Base-by-base conservation (phyloP, 176 grass and related monocot species). In the Calamus simplicifolius region DNA sequence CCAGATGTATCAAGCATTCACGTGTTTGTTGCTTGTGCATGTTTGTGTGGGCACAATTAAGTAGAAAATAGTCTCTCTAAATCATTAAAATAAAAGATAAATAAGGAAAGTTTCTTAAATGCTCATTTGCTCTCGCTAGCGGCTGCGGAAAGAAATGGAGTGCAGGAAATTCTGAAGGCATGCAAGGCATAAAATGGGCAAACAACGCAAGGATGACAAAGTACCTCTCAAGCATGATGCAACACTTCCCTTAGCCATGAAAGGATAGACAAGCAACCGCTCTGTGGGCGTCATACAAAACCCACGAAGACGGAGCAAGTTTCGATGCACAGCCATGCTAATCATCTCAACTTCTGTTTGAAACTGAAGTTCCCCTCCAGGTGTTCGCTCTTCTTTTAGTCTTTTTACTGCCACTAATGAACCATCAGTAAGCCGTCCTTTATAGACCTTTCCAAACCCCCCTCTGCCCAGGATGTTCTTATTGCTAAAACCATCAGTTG, bases 261-360 rank as follows among this genome's bases (percentile, higher is more conserved):
- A 90, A 29, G 87, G 82, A 83, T 90, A 90, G 57, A 90, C 87
- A 70, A 90, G 82, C 79, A 90, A 80, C 51, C 87, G 79, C 75
- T 90, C 87, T 66, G 87, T 90, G 13, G 82, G 87, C 69, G 87
- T 90, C 87, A 90, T 90, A 76, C 87, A 90, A 61, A 90, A 90
- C 59, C 87, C 87, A 74, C 82, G 78, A 64, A 86, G 79, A 48
- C 87, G 82, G 71, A 90, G 30, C 19, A 90, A 67, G 52, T 90
- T 90, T 58, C 76, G 71, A 54, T 90, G 87, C 28, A 90, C 87
- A 58, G 87, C 87, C 87, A 90, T 90, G 67, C 82, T 90, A 52
- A 90, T 90, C 87, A 90, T 90, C 68, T 90, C 87, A 61, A 86
- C 87, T 69, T 90, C 87, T 65, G 87, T 86, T 65, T 90, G 87